Evolutionary conservation across 306 rosid species (phyloP), one percentile per base, ranked within the genome.

Genomic region (Canavalia ensiformis): DNA sequence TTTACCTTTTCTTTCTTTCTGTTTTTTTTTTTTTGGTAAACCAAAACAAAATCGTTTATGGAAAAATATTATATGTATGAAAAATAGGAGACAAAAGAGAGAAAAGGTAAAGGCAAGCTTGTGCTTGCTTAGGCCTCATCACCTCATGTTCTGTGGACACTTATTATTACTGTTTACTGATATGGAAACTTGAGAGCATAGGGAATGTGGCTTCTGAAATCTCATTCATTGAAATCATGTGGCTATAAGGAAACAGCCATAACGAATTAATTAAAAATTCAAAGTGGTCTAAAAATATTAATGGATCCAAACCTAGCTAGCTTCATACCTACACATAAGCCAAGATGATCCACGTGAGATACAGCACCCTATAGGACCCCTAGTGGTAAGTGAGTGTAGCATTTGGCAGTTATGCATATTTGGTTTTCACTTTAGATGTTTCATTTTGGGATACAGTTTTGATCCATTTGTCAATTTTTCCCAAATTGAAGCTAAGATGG

Each of bases 181-280:
- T 77, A 29, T 13, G 50, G 72, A 80, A 68, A 18, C 75, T 52
- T 42, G 69, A 54, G 44, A 51, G 63, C 34, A 45, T 54, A 69
- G 41, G 35, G 74, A 74, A 29, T 55, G 35, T 58, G 81, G 57
- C 80, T 25, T 31, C 46, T 72, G 51, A 12, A 31, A 57, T 66
- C 28, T 52, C 59, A 49, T 75, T 68, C 31, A 58, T 34, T 62
- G 72, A 77, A 65, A 35, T 72, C 52, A 41, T 25, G 81, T 7
- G 68, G 87, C 54, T 84, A 47, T 7, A 30, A 25, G 67, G 80
- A 85, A 81, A 81, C 80, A 18, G 68, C 72, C 75, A 77, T 71
- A 81, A 81, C 73, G 25, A 49, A 76, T 72, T 81, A 54, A 68
- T 55, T 29, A 71, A 25, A 73, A 54, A 68, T 55, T 29, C 64